These are phyloP conservation scores for Iris pallida DNA, from an alignment of 116 monocot species.

Conservation along the genomic window DNA sequence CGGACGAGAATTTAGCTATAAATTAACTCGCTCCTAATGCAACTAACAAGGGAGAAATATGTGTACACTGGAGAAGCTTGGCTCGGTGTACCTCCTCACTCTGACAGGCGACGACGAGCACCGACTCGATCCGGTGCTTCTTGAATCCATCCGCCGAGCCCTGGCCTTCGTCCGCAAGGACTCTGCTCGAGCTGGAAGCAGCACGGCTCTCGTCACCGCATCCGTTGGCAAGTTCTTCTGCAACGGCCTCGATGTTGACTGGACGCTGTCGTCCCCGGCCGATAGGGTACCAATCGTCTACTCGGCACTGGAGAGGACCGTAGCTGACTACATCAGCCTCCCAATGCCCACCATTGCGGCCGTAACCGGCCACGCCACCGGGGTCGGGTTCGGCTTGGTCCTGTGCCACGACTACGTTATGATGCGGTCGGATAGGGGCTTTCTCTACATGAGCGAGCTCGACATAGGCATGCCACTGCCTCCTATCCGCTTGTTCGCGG, in stretches of 20 bases:
- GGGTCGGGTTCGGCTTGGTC: constrained; percentile 55
- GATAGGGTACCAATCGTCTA: constrained; percentile 23
- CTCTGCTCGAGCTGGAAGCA: constrained; percentile 7
- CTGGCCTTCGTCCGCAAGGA: constrained; percentile 31
- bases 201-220: constrained; percentile 43
- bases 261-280: constrained; percentile 25
- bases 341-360: constrained; percentile 89
- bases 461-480: constrained; percentile 52
- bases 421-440: constrained; percentile 63
- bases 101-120: constrained; percentile 66
- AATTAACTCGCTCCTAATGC: too few relatives aligned
- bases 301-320: constrained; percentile 18
- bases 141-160: constrained; percentile 39
- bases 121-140: constrained; percentile 34
- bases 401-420: constrained; percentile 45
- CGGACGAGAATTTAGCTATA: too few relatives aligned
- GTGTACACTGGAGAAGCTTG: constrained; percentile 61
- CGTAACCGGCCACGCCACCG: constrained; percentile 79
- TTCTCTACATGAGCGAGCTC: constrained; percentile 86
- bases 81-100: constrained; percentile 47
- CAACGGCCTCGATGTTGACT: constrained; percentile 67
- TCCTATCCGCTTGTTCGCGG: constrained; percentile 39
- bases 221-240: constrained; percentile 59
- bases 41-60: too few relatives aligned
- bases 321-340: constrained; percentile 62